Evolutionary conservation across 169 alveolate species (phyloP), one percentile per base, ranked within the genome.

Genomic region (Plasmodium fragile): DNA sequence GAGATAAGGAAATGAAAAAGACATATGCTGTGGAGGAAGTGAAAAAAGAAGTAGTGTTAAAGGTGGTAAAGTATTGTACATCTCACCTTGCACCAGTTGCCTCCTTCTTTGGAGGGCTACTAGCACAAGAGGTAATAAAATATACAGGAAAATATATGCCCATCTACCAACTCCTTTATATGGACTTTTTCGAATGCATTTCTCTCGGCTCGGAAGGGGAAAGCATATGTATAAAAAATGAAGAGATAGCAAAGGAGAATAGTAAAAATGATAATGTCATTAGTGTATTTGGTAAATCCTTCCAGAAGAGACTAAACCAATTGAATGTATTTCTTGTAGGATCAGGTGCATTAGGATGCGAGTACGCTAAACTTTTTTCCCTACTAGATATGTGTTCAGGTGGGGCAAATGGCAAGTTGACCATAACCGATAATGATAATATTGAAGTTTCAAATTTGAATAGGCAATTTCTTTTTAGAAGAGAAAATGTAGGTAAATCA

Each of bases 291-390:
- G 95, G 97, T 92, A 96, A 95, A 25, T 72, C 89, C 13, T 81
- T 82, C 77, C 95, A 45, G 49, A 70, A 91, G 43, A 97, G 93
- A 78, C 92, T 96, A 30, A 95, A 95, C 72, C 89, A 92, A 49
- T 83, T 82, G 39, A 71, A 75, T 39, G 69, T 69, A 11, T 82
- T 97, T 82, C 90, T 98, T 96, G 99, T 98, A 10, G 99, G 99
- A 18, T 99, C 99, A 52, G 99, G 99, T 0, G 99, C 99, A 13
- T 95, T 99, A 55, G 99, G 99, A 11, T 99, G 99, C 92, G 99
- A 99, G 92, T 98, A 97, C 77, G 96, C 99, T 92, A 99, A 99
- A 95, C 97, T 97, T 73, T 98, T 99, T 96, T 99, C 99, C 5
- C 96, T 99, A 28, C 95, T 99, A 98, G 99, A 99, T 7, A 95